Conservation (phyloP, 352 stramenopile species). For the Blastocystis sp. region DNA sequence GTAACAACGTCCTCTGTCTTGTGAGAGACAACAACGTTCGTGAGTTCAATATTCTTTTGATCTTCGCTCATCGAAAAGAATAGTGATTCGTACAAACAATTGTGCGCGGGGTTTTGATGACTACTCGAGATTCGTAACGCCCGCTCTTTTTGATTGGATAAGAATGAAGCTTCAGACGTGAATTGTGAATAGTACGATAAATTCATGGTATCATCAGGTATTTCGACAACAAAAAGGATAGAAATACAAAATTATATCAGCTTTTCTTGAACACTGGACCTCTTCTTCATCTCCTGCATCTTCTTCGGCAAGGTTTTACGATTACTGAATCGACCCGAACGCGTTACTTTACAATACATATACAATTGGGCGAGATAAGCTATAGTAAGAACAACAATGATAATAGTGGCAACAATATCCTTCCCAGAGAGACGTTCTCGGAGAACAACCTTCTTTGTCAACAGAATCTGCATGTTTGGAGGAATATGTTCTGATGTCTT, state of each 20-base stretch:
- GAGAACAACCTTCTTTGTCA: neutral
- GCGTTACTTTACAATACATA: neutral
- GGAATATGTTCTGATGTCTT: neutral
- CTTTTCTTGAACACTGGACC: neutral
- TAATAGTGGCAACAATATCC: neutral
- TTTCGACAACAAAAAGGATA: too few relatives aligned
- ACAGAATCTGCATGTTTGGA: neutral
- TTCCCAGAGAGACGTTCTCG: neutral
- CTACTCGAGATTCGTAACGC: constrained; percentile 27
- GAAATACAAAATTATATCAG: neutral
- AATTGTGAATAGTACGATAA: neutral
- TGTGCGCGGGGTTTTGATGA: neutral
- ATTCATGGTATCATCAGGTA: too few relatives aligned
- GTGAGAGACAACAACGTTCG: neutral
- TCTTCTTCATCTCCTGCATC: neutral
- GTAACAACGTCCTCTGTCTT: neutral
- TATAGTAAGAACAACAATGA: neutral
- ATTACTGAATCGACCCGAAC: neutral
- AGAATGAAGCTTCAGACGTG: neutral
- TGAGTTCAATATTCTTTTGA: constrained; percentile 40
- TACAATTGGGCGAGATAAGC: neutral
- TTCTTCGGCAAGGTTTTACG: neutral
- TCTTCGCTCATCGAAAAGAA: constrained; percentile 48
- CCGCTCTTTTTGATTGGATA: neutral
- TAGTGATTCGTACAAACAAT: too few relatives aligned